Evolutionary conservation across 306 rosid species (phyloP), one percentile per base, ranked within the genome.

Genomic region (Adenanthera pavonina): DNA sequence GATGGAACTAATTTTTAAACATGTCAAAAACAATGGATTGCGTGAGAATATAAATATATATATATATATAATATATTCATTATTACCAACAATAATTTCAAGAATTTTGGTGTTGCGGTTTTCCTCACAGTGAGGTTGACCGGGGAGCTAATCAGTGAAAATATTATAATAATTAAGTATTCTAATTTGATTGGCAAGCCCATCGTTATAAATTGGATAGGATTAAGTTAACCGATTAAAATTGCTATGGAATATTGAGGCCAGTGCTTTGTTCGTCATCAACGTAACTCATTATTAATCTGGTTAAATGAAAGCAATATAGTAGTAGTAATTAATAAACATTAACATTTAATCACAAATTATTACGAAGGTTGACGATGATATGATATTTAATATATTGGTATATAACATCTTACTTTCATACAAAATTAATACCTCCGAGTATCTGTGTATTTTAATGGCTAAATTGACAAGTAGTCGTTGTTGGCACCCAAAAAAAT

Each of bases 341-440:
- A 77, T 0, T 67, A 66, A 54, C 1, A 75, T 67, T 43, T 52
- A 38, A 38, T 40, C 43, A 40, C 43, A 40, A 77, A 52, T 51
- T 71, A 72, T 52, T 77, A 44, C 40, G 34, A 52, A 35, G 52
- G 41, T 12, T 41, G 54, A 71, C 64, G 11, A 61, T 52, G 35
- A 71, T 78, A 20, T 35, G 68, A 59, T 56, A 49, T 34, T 49
- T 20, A 19, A 75, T 41, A 71, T 84, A 62, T 62, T 76, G 67
- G 69, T 70, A 80, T 47, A 80, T 38, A 71, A 8, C 70, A 67
- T 53, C 48, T 41, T 52, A 71, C 52, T 72, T 80, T 52, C 85
- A 65, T 54, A 76, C 51, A 75, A 51, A 76, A 80, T 64, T 72
- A 73, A 72, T 72, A 65, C 79, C 49, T 84, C 81, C 81, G 8